Percentiles rank a stretch among this genome's conserved stretches.
Evolutionary conservation across 1,284 basidiomycete species (phyloP).

Genomic region (Ceratobasidium sp.): DNA sequence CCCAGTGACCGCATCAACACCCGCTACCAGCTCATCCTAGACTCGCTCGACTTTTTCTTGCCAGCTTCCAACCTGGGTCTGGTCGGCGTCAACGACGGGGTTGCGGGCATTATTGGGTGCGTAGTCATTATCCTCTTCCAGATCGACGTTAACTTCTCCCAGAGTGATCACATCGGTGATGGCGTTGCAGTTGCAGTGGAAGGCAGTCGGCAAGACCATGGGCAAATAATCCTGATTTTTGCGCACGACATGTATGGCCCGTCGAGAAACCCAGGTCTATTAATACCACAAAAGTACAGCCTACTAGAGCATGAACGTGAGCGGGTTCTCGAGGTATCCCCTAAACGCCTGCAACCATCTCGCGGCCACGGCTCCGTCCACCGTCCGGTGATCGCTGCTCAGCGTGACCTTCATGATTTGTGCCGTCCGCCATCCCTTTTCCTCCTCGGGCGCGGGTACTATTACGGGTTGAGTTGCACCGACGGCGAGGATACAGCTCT

Average conservation of each 20-base stretch:
- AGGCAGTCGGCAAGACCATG: conserved; percentile 41
- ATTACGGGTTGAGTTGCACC: conserved; percentile 89
- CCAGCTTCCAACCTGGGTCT: conserved; percentile 87
- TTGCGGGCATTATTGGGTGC: conserved; percentile 85
- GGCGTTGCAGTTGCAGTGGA: conserved; percentile 48
- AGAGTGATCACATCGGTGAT: conserved; percentile 49
- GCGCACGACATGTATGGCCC: conserved; percentile 23
- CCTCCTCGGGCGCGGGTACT: conserved; percentile 88
- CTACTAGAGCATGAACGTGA: conserved; percentile 86
- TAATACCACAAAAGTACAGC: conserved; percentile 6
- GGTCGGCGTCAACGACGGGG: conserved; percentile 85
- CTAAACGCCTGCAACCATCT: conserved; percentile 95
- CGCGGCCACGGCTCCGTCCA: conserved; percentile 92
- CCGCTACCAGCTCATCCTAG: conserved; percentile 82
- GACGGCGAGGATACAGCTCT: conserved; percentile 97
- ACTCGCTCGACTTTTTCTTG: conserved; percentile 86
- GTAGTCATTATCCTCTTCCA: conserved; percentile 50
- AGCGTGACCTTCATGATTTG: conserved; percentile 97
- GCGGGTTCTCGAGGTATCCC: conserved; percentile 95
- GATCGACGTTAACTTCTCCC: not conserved
- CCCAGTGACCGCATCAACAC: conserved; percentile 72
- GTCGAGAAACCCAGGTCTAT: conserved; percentile 40
- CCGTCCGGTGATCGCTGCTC: conserved; percentile 94
- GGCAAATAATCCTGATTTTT: conserved; percentile 16
- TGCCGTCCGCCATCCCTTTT: conserved; percentile 91